These are phyloP conservation scores for Rhodotorula paludigena DNA, from an alignment of 768 basidiomycete species.

Conservation along the genomic window DNA sequence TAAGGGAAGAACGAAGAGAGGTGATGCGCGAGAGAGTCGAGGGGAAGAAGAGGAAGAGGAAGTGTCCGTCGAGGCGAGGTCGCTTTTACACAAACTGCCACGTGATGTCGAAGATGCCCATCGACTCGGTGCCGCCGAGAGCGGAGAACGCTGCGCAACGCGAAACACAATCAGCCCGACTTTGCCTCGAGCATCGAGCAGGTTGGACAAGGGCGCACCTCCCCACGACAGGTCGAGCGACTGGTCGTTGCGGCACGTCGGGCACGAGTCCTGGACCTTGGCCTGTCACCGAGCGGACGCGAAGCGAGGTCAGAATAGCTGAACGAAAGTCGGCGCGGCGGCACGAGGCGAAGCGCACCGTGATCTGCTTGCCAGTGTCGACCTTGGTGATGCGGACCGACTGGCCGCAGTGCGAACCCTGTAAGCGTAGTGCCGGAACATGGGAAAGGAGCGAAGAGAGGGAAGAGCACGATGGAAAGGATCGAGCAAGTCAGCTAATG, in stretches of 20 bases:
- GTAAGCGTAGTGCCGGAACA: background rate
- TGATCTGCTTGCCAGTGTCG: constrained; percentile 31
- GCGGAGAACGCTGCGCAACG: constrained; percentile 16
- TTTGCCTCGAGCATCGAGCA: too few species aligned
- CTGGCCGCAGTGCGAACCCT: constrained; percentile 38
- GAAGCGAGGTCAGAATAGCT: too few species aligned
- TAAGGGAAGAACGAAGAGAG: too few species aligned
- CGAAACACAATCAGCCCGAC: background rate
- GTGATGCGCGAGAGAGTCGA: too few species aligned
- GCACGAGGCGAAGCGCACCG: constrained; percentile 29
- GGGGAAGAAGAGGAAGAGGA: too few species aligned
- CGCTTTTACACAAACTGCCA: too few species aligned
- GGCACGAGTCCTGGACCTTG: background rate
- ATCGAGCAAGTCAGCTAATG: too few species aligned
- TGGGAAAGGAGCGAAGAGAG: background rate
- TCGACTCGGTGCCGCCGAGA: constrained; percentile 20
- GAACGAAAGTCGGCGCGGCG: constrained; percentile 26
- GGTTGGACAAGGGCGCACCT: constrained; percentile 5
- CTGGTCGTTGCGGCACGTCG: constrained; percentile 24
- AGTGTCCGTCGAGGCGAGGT: background rate
- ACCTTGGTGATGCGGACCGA: constrained; percentile 30
- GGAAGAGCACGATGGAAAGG: too few species aligned
- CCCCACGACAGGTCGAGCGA: constrained; percentile 32
- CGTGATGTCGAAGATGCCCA: constrained; percentile 14
- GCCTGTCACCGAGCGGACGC: too few species aligned